Percentiles rank a stretch among this genome's conserved stretches.
Conservation (phyloP, 805 yeast species). For the Candida insectorum region DNA sequence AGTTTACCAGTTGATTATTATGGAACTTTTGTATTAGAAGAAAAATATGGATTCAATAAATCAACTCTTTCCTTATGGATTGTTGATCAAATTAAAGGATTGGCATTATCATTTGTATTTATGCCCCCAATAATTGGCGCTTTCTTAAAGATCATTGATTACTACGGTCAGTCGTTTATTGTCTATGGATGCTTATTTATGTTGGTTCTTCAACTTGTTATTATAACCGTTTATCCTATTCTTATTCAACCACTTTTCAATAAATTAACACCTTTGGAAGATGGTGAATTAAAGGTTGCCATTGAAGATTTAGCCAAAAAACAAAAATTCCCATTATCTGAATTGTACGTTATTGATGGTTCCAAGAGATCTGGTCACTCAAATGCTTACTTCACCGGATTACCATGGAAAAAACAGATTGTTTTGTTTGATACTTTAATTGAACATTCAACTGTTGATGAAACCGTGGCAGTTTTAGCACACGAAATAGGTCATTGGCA, state of each 20-base stretch:
- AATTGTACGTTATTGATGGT: conserved; percentile 91
- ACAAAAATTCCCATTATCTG: conserved; percentile 81
- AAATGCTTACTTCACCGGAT: conserved; percentile 92
- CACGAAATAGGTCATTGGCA: conserved; percentile 99
- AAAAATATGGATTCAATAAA: conserved; percentile 90
- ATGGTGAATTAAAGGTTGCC: conserved; percentile 79
- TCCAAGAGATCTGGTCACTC: conserved; percentile 95
- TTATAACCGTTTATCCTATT: conserved; percentile 76
- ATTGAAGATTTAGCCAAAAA: conserved; percentile 76
- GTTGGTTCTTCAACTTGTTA: conserved; percentile 65
- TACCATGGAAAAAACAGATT: conserved; percentile 96
- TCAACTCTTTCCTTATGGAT: conserved; percentile 70
- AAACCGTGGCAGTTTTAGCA: conserved; percentile 93
- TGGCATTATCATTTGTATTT: conserved; percentile 50
- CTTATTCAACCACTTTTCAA: conserved; percentile 91
- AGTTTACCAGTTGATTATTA: conserved; percentile 72
- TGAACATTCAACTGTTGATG: conserved; percentile 68
- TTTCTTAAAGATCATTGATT: conserved; percentile 75
- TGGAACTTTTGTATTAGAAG: conserved; percentile 84
- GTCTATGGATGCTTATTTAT: conserved; percentile 74
- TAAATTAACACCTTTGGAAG: conserved; percentile 84
- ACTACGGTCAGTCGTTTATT: conserved; percentile 78
- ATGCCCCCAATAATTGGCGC: conserved; percentile 74
- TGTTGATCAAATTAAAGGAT: conserved; percentile 64
- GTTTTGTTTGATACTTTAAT: conserved; percentile 91